phyloP scores from a whole-genome alignment of 257 asterid species.

The Nicotiana noctiflora region DNA sequence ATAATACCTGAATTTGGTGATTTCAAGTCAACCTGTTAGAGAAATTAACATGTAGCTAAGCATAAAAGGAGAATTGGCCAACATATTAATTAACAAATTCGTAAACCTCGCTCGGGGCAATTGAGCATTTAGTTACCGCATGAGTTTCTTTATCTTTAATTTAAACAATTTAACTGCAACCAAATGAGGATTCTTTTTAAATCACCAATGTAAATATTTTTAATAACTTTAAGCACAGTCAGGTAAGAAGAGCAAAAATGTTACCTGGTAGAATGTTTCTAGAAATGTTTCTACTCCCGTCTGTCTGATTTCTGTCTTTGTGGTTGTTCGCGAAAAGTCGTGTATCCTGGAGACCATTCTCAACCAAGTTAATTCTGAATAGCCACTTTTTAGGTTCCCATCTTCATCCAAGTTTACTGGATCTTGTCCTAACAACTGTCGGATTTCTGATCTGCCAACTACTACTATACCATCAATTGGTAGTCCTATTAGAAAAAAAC shows the following conservation, averaged over 20 bases:
- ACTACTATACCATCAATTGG: no score
- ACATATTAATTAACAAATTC: neutral
- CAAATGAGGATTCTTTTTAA: no score
- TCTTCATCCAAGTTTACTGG: no score
- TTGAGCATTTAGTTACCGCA: no score
- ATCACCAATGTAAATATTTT: neutral
- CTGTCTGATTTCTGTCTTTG: conserved; percentile 72
- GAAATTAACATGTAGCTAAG: neutral
- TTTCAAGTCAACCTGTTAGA: neutral
- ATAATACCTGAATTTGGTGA: conserved; percentile 56
- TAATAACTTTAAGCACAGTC: neutral
- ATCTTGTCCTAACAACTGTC: no score
- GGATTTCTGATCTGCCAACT: no score
- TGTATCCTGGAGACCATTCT: conserved; percentile 13
- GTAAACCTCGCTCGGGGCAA: no score
- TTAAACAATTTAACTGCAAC: no score
- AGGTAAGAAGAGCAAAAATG: neutral
- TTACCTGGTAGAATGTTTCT: conserved; percentile 57
- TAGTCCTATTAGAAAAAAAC: no score
- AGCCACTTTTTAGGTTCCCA: no score
- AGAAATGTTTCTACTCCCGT: conserved; percentile 61
- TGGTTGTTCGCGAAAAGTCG: conserved; percentile 79
- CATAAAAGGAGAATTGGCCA: neutral
- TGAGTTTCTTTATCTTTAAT: neutral
- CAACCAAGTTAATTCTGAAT: no score